These are phyloP conservation scores for Musa acuminata DNA, from an alignment of 176 grass and related monocot species.

Conservation along the genomic window DNA sequence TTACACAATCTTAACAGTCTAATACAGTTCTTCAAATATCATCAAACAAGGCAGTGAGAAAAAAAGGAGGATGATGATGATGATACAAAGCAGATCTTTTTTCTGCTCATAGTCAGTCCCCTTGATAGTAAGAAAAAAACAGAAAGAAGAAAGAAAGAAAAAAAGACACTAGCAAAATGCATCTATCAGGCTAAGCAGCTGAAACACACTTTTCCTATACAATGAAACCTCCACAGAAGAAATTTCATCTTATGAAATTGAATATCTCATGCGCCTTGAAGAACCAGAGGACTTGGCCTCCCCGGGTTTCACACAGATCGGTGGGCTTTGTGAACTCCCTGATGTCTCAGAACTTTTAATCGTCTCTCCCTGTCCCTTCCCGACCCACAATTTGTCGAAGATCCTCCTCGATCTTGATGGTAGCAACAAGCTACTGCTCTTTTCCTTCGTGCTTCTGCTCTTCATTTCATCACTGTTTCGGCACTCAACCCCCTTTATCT, in stretches of 20 bases:
- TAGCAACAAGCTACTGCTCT: slow-evolving; percentile 39
- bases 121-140: neutral
- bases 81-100: slow-evolving; percentile 10
- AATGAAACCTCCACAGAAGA: slow-evolving; percentile 3
- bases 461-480: slow-evolving; percentile 40
- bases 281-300: slow-evolving; percentile 59
- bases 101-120: neutral
- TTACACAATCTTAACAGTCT: neutral
- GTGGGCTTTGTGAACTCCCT: slow-evolving; percentile 86
- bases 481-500: slow-evolving; percentile 30
- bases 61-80: neutral
- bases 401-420: slow-evolving; percentile 84
- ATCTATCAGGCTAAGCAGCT: neutral
- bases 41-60: neutral
- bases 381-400: slow-evolving; percentile 78
- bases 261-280: slow-evolving; percentile 62
- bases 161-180: neutral
- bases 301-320: slow-evolving; percentile 40
- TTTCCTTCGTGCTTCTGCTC: slow-evolving; percentile 47
- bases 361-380: slow-evolving; percentile 57
- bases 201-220: slow-evolving; percentile 34
- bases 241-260: slow-evolving; percentile 44
- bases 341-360: slow-evolving; percentile 86
- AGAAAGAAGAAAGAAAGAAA: neutral
- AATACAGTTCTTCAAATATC: neutral